A percentile compares a stretch with the other conserved stretches of the same genome.
These are phyloP conservation scores for Ustilago xerochloae DNA, from an alignment of 1,284 basidiomycete species.

Conservation along the genomic window DNA sequence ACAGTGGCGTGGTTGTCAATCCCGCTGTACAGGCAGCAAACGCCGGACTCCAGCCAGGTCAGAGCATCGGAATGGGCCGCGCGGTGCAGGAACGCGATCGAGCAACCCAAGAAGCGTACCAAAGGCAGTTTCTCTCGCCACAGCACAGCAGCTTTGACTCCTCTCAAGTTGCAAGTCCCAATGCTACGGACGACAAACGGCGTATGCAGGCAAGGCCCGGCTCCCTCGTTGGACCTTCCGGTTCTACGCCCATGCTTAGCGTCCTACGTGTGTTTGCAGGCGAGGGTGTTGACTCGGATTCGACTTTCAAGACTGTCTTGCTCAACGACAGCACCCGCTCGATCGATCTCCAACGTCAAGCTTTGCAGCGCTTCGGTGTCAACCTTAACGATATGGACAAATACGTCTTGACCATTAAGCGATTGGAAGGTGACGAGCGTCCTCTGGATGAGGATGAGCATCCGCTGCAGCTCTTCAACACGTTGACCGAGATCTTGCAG, in stretches of 20 bases:
- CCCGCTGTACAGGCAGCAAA: constrained; percentile 38
- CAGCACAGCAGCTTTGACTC: constrained; percentile 32
- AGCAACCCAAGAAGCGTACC: constrained; percentile 57
- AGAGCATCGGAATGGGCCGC: constrained; percentile 52
- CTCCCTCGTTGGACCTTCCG: constrained; percentile 65
- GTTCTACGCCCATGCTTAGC: constrained; percentile 82
- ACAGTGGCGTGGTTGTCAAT: constrained; percentile 7
- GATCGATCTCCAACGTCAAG: constrained; percentile 85
- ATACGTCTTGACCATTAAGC: constrained; percentile 91
- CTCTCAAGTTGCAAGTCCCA: constrained; percentile 7
- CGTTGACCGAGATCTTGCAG: constrained; percentile 74
- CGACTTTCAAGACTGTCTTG: constrained; percentile 96
- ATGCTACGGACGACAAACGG: constrained; percentile 15
- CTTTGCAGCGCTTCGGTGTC: constrained; percentile 87
- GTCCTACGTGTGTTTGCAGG: constrained; percentile 96
- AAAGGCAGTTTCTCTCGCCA: constrained; percentile 54
- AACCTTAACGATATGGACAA: constrained; percentile 71
- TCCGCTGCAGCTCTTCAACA: constrained; percentile 87
- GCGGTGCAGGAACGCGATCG: constrained; percentile 60
- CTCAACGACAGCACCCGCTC: constrained; percentile 87
- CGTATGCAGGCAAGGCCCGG: constrained; percentile 55
- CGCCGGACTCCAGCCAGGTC: constrained; percentile 38
- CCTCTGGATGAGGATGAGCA: constrained; percentile 78
- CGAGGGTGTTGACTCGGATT: constrained; percentile 81
- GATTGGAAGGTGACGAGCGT: constrained; percentile 83